Percentiles rank a stretch among this genome's conserved stretches.
Evolutionary conservation across 768 basidiomycete genomes (phyloP).

Genomic region (Gymnopilus junonius): DNA sequence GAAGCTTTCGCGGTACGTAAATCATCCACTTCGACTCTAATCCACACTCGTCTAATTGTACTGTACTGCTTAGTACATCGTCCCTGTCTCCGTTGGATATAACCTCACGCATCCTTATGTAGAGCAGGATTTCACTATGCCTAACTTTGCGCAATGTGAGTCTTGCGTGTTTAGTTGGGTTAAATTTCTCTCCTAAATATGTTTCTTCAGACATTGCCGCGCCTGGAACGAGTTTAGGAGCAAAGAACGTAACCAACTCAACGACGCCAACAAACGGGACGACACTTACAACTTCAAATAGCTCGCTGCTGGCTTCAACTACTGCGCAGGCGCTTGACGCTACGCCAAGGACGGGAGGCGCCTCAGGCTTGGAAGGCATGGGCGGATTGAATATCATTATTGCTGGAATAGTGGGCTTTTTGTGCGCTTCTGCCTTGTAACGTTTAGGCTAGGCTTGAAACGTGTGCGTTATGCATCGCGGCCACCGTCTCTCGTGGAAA

Average conservation of each 20-base stretch:
- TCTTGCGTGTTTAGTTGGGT: background rate
- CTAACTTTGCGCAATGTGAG: slow-evolving; percentile 53
- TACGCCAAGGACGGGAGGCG: background rate
- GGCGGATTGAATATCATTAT: background rate
- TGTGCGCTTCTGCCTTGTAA: background rate
- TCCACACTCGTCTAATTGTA: background rate
- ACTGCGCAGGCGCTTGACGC: background rate
- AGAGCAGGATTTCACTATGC: slow-evolving; percentile 47
- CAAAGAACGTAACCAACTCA: slow-evolving; percentile 2
- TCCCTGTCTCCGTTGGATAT: slow-evolving; percentile 55
- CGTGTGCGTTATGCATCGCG: background rate
- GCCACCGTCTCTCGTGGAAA: background rate
- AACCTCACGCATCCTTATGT: slow-evolving; percentile 59
- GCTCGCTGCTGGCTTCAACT: background rate
- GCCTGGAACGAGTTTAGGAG: background rate
- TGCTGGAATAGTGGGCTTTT: background rate
- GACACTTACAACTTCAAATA: background rate
- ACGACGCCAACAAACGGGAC: background rate
- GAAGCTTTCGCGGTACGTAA: slow-evolving; percentile 47
- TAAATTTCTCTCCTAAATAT: background rate
- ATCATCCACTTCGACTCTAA: background rate
- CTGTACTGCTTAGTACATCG: slow-evolving; percentile 43
- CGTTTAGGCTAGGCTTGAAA: background rate
- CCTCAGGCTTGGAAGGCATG: background rate
- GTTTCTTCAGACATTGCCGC: slow-evolving; percentile 10